Percentiles rank a stretch among this genome's conserved stretches.
Evolutionary conservation across 2,329 filamentous ascomycete genomes (phyloP).

Genomic region (Talaromyces albobiverticillius): DNA sequence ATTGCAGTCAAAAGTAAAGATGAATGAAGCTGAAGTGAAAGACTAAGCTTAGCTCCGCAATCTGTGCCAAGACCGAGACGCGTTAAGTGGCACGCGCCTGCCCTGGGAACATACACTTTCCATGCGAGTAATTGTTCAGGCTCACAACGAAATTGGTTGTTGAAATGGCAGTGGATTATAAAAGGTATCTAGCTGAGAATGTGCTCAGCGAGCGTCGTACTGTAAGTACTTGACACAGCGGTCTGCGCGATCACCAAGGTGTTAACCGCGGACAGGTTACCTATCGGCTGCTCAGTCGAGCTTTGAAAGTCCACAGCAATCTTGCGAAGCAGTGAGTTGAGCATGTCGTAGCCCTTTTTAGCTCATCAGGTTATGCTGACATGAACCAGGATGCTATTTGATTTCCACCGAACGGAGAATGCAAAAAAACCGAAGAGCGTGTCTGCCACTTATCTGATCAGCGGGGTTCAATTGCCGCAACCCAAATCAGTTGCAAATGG

Average conservation of each 20-base stretch:
- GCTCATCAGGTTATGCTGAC: slow-evolving; percentile 8
- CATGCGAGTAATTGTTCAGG: not conserved
- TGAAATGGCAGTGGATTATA: slow-evolving; percentile 54
- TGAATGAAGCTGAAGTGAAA: not conserved
- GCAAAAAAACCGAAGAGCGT: slow-evolving; percentile 68
- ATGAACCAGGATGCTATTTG: slow-evolving; percentile 70
- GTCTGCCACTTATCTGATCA: slow-evolving; percentile 90
- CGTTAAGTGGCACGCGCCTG: slow-evolving; percentile 41
- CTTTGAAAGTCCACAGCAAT: slow-evolving; percentile 79
- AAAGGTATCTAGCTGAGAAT: slow-evolving; percentile 69
- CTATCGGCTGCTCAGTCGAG: slow-evolving; percentile 80
- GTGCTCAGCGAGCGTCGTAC: slow-evolving; percentile 73
- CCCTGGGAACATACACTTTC: not conserved
- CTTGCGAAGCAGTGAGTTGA: slow-evolving; percentile 77
- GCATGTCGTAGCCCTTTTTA: not conserved
- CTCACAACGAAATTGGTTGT: slow-evolving; percentile 1
- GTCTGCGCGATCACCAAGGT: not conserved
- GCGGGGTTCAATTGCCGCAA: slow-evolving; percentile 59
- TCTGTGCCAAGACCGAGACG: slow-evolving; percentile 40
- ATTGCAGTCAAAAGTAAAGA: not conserved
- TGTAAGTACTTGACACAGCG: slow-evolving; percentile 47
- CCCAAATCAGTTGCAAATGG: slow-evolving; percentile 37
- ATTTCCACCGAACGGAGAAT: slow-evolving; percentile 79
- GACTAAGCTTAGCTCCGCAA: not conserved
- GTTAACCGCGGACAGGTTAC: slow-evolving; percentile 56